Percentiles rank a stretch among this genome's conserved stretches.
Evolutionary conservation across 176 grass and related monocot genomes (phyloP).

Genomic region (Cenchrus americanus): DNA sequence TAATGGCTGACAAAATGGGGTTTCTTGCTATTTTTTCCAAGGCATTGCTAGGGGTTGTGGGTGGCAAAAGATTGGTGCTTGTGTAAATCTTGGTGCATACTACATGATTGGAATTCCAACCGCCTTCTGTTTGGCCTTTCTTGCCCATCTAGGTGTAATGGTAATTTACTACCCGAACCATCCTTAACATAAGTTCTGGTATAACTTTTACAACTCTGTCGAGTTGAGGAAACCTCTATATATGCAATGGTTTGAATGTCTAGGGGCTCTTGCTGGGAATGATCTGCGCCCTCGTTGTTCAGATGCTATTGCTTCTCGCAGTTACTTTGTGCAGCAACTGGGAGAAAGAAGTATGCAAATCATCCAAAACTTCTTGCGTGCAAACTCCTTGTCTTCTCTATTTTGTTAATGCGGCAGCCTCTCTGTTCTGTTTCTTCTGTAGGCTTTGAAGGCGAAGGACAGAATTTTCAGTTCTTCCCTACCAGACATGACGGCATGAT

Average conservation of each 20-base stretch:
- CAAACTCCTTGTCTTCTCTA: neutral
- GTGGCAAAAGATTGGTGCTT: constrained; percentile 56
- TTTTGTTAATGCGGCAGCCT: neutral
- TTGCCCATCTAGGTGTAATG: constrained; percentile 49
- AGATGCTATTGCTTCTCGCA: constrained; percentile 37
- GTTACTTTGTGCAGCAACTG: constrained; percentile 44
- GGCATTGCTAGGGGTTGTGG: constrained; percentile 56
- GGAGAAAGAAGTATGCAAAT: constrained; percentile 54
- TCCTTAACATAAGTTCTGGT: neutral
- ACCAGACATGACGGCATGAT: constrained; percentile 53
- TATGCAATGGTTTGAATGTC: neutral
- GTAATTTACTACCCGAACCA: constrained; percentile 5
- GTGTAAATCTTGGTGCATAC: constrained; percentile 51
- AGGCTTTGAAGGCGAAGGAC: constrained; percentile 56
- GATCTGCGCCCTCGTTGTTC: constrained; percentile 32
- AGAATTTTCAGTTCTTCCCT: constrained; percentile 67
- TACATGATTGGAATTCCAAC: constrained; percentile 49
- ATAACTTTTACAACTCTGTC: neutral
- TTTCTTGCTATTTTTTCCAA: constrained; percentile 7
- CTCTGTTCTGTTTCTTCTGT: neutral
- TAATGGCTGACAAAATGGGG: too few relatives aligned
- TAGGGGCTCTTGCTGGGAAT: constrained; percentile 46
- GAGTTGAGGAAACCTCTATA: neutral
- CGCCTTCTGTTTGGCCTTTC: constrained; percentile 33
- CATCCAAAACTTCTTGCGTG: neutral